Conservation (phyloP, 257 asterid genomes). For the Solanum rostratum region DNA sequence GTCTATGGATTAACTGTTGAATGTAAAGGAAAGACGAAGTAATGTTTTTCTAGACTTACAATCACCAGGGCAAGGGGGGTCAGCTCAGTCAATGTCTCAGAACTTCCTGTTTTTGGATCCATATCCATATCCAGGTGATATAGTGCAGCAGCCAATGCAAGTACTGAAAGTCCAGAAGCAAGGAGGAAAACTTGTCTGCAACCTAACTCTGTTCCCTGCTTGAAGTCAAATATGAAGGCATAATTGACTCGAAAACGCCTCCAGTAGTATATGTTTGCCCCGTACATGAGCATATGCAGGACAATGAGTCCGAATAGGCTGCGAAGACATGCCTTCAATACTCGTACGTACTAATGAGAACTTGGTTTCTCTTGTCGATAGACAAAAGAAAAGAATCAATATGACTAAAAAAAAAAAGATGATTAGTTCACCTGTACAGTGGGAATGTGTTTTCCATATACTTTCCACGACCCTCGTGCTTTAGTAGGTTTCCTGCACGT, state of each 20-base stretch:
- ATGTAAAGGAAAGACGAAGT: neutral
- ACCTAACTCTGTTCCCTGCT: conserved; percentile 64
- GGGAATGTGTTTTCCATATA: conserved; percentile 75
- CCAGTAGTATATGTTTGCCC: conserved; percentile 57
- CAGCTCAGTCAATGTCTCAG: too few species aligned
- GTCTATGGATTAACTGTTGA: neutral
- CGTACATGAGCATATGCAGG: conserved; percentile 69
- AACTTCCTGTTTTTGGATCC: too few species aligned
- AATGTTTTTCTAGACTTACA: conserved; percentile 25
- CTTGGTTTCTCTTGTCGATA: neutral
- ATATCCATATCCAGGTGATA: neutral
- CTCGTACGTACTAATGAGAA: neutral
- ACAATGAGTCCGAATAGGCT: conserved; percentile 54
- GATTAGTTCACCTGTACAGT: conserved; percentile 47
- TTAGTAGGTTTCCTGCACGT: conserved; percentile 38
- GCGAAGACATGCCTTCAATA: conserved; percentile 3
- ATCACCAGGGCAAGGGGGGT: too few species aligned
- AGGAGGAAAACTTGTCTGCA: conserved; percentile 61
- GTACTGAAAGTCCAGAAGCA: conserved; percentile 61
- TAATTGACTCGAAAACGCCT: conserved; percentile 61
- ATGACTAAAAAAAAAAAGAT: neutral
- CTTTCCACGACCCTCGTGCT: conserved; percentile 16
- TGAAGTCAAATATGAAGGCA: conserved; percentile 61
- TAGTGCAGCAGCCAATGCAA: conserved; percentile 52
- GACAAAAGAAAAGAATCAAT: neutral